These are phyloP conservation scores for Diutina catenulata DNA, from an alignment of 1,139 yeast genomes.

Conservation along the genomic window DNA sequence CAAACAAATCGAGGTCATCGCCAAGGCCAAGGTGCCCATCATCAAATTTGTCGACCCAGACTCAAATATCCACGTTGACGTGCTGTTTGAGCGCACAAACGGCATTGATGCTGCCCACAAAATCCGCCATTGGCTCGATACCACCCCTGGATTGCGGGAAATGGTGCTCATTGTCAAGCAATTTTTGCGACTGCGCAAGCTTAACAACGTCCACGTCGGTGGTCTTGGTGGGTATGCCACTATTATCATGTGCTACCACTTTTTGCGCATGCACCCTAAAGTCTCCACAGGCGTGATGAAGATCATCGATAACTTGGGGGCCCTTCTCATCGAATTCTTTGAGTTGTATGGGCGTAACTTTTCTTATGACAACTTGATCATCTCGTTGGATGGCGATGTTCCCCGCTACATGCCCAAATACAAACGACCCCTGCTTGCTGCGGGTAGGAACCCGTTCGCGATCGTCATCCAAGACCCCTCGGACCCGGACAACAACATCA, in stretches of 20 bases:
- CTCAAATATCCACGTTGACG: conserved; percentile 70
- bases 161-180: conserved; percentile 79
- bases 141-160: conserved; percentile 76
- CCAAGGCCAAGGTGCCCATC: conserved; percentile 91
- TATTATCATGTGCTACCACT: conserved; percentile 77
- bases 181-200: conserved; percentile 64
- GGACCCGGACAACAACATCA: conserved; percentile 70
- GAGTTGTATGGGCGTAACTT: conserved; percentile 92
- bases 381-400: conserved; percentile 40
- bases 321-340: conserved; percentile 80
- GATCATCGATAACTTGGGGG: conserved; percentile 72
- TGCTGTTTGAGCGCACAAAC: conserved; percentile 81
- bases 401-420: conserved; percentile 49
- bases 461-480: conserved; percentile 87
- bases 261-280: conserved; percentile 72
- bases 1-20: conserved; percentile 70
- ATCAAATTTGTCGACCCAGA: conserved; percentile 77
- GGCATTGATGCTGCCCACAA: conserved; percentile 80
- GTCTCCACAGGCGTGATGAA: conserved; percentile 55
- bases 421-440: conserved; percentile 41
- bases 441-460: conserved; percentile 46
- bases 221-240: conserved; percentile 95
- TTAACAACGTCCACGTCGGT: conserved; percentile 91
- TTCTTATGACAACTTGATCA: conserved; percentile 70
- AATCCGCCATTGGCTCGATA: conserved; percentile 62